Base-by-base conservation (phyloP, 805 yeast species). In the Peterozyma toletana region DNA sequence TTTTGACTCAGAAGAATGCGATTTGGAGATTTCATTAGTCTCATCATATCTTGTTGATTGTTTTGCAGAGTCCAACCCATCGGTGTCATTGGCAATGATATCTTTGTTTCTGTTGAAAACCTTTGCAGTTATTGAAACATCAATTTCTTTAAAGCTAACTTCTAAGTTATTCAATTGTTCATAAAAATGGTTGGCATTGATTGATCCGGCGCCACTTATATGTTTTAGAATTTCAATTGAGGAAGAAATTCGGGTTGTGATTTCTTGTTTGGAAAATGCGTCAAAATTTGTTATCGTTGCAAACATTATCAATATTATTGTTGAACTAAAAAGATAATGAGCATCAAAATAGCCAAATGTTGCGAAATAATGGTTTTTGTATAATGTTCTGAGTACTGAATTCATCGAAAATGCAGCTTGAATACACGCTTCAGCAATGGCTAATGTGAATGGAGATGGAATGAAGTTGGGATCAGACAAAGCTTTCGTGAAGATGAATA, bases 321-420 rank as follows among this genome's bases (percentile, higher is more conserved):
- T 45, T 11, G 48, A 45, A 21, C 48, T 45, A 35, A 41, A 45
- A 35, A 41, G 35, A 27, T 41, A 45, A 35, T 45, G 48, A 6
- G 48, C 42, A 41, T 45, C 48, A 35, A 45, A 45, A 31, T 27
- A 41, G 11, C 48, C 48, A 36, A 35, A 45, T 9, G 29, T 29
- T 9, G 48, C 39, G 15, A 45, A 34, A 13, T 35, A 41, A 2
- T 43, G 45, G 3, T 41, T 41, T 13, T 34, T 30, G 21, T 35
- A 39, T 31, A 45, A 35, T 2, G 45, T 38, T 11, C 30, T 41
- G 3, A 45, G 37, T 15, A 38, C 39, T 2, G 48, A 35, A 21
- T 45, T 45, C 11, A 41, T 45, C 2, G 48, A n/a, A 30, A 35
- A 38, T 3, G 48, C 48, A 10, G 45, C 35, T 27, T 41, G 44